phyloP scores from a whole-genome alignment of 805 yeast species.

The Wickerhamiella occidentalis region DNA sequence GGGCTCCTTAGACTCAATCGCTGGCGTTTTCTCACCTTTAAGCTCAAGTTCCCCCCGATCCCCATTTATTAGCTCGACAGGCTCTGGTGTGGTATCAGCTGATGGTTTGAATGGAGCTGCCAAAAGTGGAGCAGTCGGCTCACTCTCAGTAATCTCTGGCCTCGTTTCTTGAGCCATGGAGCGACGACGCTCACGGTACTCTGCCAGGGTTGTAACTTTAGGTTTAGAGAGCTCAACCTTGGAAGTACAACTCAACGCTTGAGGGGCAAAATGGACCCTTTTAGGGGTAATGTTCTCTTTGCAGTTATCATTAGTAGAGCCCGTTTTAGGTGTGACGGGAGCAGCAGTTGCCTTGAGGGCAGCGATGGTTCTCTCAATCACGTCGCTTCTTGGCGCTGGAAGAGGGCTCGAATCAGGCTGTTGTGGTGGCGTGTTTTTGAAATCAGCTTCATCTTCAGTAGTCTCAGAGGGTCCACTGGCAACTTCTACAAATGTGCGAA shows the following conservation, averaged over 20 bases:
- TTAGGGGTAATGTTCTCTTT: slow-evolving; percentile 2
- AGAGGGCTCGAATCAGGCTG: neutral
- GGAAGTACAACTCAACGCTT: too few relatives aligned
- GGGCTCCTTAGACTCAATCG: neutral
- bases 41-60: too few relatives aligned
- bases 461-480: slow-evolving; percentile 29
- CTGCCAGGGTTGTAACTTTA: neutral
- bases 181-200: neutral
- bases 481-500: slow-evolving; percentile 39
- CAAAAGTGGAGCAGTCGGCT: neutral
- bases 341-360: neutral
- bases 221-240: neutral
- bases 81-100: neutral
- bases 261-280: slow-evolving; percentile 1
- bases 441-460: slow-evolving; percentile 27
- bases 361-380: neutral
- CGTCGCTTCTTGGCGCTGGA: neutral
- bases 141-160: neutral
- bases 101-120: neutral
- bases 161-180: neutral
- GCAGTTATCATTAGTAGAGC: neutral
- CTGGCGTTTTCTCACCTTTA: too few relatives aligned
- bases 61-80: neutral
- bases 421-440: neutral
- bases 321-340: neutral